Base-by-base conservation (phyloP, 2,329 filamentous ascomycete species). In the Monosporascus sp. region DNA sequence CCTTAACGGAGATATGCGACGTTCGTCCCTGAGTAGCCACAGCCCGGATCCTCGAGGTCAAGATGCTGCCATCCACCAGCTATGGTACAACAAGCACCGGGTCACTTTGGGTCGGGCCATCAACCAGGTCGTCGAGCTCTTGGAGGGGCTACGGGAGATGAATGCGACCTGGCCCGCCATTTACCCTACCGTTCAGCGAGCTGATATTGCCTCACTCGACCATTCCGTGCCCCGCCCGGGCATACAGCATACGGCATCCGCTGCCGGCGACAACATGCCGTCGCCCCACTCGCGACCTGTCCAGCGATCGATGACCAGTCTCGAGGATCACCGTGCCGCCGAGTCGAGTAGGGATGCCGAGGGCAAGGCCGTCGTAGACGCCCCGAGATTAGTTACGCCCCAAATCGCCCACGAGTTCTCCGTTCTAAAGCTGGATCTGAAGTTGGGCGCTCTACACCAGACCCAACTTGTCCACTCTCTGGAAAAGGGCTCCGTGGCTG, bases 401-500 rank as follows among this genome's bases (percentile, higher is more conserved):
- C 90, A 97, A 70, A 91, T 97, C 58, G 90, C 92, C 3, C 90
- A 96, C 60, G 92, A 99, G 65, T 97, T 97, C 63, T 97, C 93
- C 0, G 87, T 99, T 35, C 74, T 99, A 59, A 99, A 97, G 73
- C 77, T 99, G 57, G 94, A 99, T 69, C 74, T 99, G 53, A 96
- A 97, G 73, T 80, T 99, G 52, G 92, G 93, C 35, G 79, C 88
- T 6, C 70, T 96, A 49, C 88, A 91, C 56, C 94, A 97, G 66
- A 82, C 89, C 0, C 92, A 97, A 65, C 77, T 97, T 18, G 92
- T 97, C 8, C 93, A 97, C 71, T 97, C 94, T 1, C 73, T 99
- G 49, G 93, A 97, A 63, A 97, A 97, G 72, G 80, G 79, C 15
- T 96, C 93, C 1, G 88, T 99, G 56, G 94, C 94, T 1, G 87